Conservation (phyloP, 768 basidiomycete genomes). For the Sporobolomyces roseus region DNA sequence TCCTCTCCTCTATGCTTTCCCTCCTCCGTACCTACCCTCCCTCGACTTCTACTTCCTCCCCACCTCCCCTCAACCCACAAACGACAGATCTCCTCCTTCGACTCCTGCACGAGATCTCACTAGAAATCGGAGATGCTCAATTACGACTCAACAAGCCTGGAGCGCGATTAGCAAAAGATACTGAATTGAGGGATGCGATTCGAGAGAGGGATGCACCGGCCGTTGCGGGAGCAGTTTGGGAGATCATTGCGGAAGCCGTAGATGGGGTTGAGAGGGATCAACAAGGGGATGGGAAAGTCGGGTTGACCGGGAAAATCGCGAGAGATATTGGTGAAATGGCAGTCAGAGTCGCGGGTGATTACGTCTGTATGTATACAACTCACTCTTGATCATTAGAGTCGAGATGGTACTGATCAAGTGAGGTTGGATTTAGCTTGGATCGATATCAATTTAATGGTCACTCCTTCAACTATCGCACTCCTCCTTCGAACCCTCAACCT, state of each 20-base stretch:
- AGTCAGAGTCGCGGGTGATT: constrained; percentile 84
- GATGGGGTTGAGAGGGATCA: constrained; percentile 27
- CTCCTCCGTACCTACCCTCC: constrained; percentile 60
- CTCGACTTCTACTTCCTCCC: constrained; percentile 52
- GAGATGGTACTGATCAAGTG: neutral
- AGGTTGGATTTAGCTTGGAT: constrained; percentile 71
- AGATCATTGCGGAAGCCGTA: constrained; percentile 67
- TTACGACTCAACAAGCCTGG: constrained; percentile 76
- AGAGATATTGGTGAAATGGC: constrained; percentile 83
- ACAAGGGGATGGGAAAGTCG: constrained; percentile 58
- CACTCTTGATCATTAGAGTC: neutral
- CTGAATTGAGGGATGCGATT: constrained; percentile 78
- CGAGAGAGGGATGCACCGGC: constrained; percentile 75
- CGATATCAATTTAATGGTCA: constrained; percentile 93
- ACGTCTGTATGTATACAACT: constrained; percentile 66
- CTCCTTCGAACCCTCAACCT: constrained; percentile 79
- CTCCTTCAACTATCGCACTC: constrained; percentile 77
- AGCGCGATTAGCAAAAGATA: constrained; percentile 74
- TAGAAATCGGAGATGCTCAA: constrained; percentile 93
- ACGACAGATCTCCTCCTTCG: constrained; percentile 85
- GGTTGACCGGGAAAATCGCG: constrained; percentile 47
- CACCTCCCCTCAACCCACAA: constrained; percentile 70
- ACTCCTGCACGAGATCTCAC: constrained; percentile 87
- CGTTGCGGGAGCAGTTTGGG: constrained; percentile 81
- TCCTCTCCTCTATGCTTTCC: constrained; percentile 73